These are phyloP conservation scores for Achaetomiella virescens DNA, from an alignment of 495 filamentous ascomycete species.

Conservation along the genomic window DNA sequence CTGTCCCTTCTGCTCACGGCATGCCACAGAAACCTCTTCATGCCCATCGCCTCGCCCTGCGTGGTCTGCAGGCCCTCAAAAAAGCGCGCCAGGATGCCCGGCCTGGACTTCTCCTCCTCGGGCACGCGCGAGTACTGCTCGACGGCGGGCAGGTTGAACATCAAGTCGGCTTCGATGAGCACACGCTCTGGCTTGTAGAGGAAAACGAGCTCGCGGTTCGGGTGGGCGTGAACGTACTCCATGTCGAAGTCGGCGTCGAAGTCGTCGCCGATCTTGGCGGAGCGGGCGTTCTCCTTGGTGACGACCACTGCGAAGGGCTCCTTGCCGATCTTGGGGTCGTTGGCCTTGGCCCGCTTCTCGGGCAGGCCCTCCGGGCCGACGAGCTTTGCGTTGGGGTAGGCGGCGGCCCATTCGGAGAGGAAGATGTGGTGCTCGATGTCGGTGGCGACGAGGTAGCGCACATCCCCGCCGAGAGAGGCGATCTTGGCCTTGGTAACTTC, in stretches of 20 bases:
- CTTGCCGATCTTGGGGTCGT: slow-evolving; percentile 54
- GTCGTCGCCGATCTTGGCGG: slow-evolving; percentile 53
- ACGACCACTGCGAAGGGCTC: slow-evolving; percentile 67
- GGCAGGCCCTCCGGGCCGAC: slow-evolving; percentile 79
- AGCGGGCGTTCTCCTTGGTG: slow-evolving; percentile 41
- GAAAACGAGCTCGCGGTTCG: slow-evolving; percentile 83
- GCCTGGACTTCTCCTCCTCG: slow-evolving; percentile 47
- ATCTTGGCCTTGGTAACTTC: slow-evolving; percentile 66
- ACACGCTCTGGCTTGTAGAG: slow-evolving; percentile 72
- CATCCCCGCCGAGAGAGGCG: slow-evolving; percentile 56
- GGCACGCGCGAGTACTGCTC: slow-evolving; percentile 72
- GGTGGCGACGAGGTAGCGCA: slow-evolving; percentile 77
- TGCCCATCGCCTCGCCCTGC: slow-evolving; percentile 57
- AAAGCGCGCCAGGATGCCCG: slow-evolving; percentile 58
- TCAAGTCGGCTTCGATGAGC: slow-evolving; percentile 82
- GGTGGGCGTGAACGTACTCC: slow-evolving; percentile 75
- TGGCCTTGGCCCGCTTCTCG: slow-evolving; percentile 58
- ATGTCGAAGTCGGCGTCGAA: slow-evolving; percentile 83
- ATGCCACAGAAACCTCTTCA: slow-evolving; percentile 83
- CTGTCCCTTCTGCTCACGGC: slow-evolving; percentile 58
- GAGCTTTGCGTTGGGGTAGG: slow-evolving; percentile 69
- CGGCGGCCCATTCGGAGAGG: slow-evolving; percentile 72
- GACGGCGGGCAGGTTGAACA: slow-evolving; percentile 84
- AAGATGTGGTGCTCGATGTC: slow-evolving; percentile 94
- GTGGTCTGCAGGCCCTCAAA: slow-evolving; percentile 56